phyloP scores from a whole-genome alignment of 2,329 filamentous ascomycete species.

The Coniella vitis region DNA sequence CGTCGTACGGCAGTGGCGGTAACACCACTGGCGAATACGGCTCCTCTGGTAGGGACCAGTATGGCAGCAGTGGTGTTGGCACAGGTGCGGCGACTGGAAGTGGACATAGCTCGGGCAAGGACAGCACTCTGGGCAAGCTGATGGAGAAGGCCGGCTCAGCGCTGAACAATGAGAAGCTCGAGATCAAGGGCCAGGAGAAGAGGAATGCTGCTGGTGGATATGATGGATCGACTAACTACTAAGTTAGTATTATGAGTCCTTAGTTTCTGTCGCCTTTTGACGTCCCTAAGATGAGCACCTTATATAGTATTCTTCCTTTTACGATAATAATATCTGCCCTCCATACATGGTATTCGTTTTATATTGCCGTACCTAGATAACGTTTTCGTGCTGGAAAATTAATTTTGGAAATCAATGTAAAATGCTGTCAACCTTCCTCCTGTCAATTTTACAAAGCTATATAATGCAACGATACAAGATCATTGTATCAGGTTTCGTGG shows the following conservation, averaged over 20 bases:
- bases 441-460: background rate
- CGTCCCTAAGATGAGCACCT: too few relatives aligned
- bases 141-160: conserved; percentile 50
- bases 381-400: background rate
- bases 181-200: conserved; percentile 44
- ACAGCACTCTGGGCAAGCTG: conserved; percentile 48
- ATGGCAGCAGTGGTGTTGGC: background rate
- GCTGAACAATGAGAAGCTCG: conserved; percentile 40
- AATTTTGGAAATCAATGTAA: background rate
- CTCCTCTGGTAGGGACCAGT: conserved; percentile 6
- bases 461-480: background rate
- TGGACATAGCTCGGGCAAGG: conserved; percentile 17
- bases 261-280: background rate
- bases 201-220: conserved; percentile 32
- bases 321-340: background rate
- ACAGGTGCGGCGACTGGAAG: conserved; percentile 10
- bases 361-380: background rate
- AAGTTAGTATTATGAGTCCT: background rate
- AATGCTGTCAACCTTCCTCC: background rate
- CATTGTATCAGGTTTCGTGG: background rate
- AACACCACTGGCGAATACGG: conserved; percentile 12
- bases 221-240: conserved; percentile 11
- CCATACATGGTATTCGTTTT: background rate
- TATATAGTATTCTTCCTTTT: too few relatives aligned
- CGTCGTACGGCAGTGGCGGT: conserved; percentile 11